Conservation (phyloP, 345 rosid species). For the Sonneratia caseolaris region DNA sequence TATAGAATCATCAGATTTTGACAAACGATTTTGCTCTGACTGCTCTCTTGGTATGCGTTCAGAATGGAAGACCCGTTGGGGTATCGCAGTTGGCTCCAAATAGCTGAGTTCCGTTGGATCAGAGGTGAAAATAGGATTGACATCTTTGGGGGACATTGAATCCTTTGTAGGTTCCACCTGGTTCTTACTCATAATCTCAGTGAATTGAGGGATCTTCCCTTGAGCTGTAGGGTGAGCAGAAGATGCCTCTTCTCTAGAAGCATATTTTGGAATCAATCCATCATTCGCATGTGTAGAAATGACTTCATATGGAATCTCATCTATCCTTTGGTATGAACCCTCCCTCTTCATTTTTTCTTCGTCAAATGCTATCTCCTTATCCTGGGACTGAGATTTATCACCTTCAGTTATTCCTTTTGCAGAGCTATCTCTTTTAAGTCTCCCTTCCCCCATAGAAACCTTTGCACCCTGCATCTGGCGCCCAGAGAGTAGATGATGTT, state of each 20-base stretch:
- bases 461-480: conserved; percentile 25
- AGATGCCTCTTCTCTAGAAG: conserved; percentile 28
- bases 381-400: conserved; percentile 23
- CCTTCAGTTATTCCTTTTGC: conserved; percentile 27
- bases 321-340: conserved; percentile 31
- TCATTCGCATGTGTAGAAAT: conserved; percentile 20
- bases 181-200: conserved; percentile 25
- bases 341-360: conserved; percentile 43
- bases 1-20: conserved; percentile 85
- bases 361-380: conserved; percentile 28
- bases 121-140: conserved; percentile 29
- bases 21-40: conserved; percentile 63
- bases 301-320: conserved; percentile 23
- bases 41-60: conserved; percentile 67
- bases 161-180: conserved; percentile 36
- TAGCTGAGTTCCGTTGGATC: conserved; percentile 37
- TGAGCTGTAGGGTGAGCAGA: conserved; percentile 20
- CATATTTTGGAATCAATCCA: conserved; percentile 16
- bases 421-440: conserved; percentile 28
- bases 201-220: conserved; percentile 16
- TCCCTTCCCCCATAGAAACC: conserved; percentile 24
- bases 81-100: conserved; percentile 44
- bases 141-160: conserved; percentile 28
- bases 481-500: conserved; percentile 16
- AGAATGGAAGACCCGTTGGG: conserved; percentile 65